Base-by-base conservation (phyloP, 768 basidiomycete species). In the Rhizopogon sp. region DNA sequence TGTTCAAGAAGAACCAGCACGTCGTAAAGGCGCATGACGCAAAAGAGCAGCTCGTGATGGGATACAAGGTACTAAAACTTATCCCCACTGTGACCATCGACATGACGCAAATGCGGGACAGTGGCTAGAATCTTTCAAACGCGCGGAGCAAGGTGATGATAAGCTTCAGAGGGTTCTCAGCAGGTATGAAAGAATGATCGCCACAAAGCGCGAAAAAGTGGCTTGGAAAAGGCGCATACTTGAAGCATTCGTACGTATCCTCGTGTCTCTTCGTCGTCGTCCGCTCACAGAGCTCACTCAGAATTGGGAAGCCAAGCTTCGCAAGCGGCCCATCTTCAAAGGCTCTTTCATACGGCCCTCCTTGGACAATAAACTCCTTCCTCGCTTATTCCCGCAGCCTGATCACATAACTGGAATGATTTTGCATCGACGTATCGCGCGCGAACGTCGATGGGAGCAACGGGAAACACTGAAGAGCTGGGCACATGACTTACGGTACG, bases 361-460 rank as follows among this genome's bases (percentile, higher is more conserved):
- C 0, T 50, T 80, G 7, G 81, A 70, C 69, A 82, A 92, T 64
- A 75, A 71, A 0, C 90, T 92, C 1, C 78, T 97, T 13, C 92
- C 92, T 0, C 82, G 90, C 0, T 72, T 97, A 60, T 82, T 79
- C 40, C 91, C 90, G 1, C 92, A 96, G 58, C 94, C 95, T 0
- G 61, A 71, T 5, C 74, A 78, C n/a, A 79, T 93, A 43, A 76
- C 80, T 1, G 78, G 80, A 66, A 90, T 93, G 74, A 89, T 95
- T 35, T 65, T 71, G 41, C 69, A 72, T 14, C 73, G 86, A 2
- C 71, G 77, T 14, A 57, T 64, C 8, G 70, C 72, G 4, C 72
- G 78, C 1, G 82, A 75, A 6, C 68, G 72, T 37, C 78, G 89
- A 5, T 59, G 76, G n/a, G 70, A 62, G 29, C 68, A 66, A 49